A percentile compares a stretch with the other conserved stretches of the same genome.
These are phyloP conservation scores for Pichia sp. DNA, from an alignment of 1,139 yeast species.

Conservation along the genomic window DNA sequence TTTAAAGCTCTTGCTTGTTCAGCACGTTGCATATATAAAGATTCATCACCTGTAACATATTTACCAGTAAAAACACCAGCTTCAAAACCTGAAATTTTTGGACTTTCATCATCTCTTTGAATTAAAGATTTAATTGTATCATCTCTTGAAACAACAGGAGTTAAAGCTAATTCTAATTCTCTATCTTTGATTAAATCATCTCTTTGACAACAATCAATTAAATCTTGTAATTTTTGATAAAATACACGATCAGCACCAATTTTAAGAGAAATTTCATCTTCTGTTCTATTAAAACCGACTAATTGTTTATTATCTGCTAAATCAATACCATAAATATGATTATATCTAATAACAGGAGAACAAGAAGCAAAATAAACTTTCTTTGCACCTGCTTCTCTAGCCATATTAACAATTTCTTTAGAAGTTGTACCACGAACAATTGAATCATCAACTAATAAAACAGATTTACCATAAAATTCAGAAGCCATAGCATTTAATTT, in stretches of 20 bases:
- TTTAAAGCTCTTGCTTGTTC: slow-evolving; percentile 81
- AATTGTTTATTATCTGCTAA: slow-evolving; percentile 92
- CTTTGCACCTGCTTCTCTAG: slow-evolving; percentile 94
- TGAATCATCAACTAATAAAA: slow-evolving; percentile 92
- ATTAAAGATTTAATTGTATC: slow-evolving; percentile 26
- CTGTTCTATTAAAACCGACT: slow-evolving; percentile 77
- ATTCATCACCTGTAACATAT: slow-evolving; percentile 88
- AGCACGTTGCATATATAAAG: slow-evolving; percentile 71
- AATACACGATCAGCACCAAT: slow-evolving; percentile 90
- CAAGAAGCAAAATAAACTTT: slow-evolving; percentile 93
- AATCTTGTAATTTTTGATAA: slow-evolving; percentile 79
- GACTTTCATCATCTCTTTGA: slow-evolving; percentile 18
- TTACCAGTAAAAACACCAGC: slow-evolving; percentile 97
- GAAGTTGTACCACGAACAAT: slow-evolving; percentile 98
- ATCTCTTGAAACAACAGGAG: slow-evolving; percentile 29
- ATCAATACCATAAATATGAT: slow-evolving; percentile 96
- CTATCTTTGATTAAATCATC: slow-evolving; percentile 34
- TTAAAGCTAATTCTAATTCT: slow-evolving; percentile 29
- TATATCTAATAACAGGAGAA: slow-evolving; percentile 93
- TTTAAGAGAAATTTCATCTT: slow-evolving; percentile 65
- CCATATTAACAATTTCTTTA: slow-evolving; percentile 94
- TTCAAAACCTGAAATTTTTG: slow-evolving; percentile 59
- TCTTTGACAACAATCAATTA: slow-evolving; percentile 70
- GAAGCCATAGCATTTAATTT: slow-evolving; percentile 94
- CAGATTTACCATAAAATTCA: slow-evolving; percentile 81